phyloP scores from a whole-genome alignment of 352 stramenopile species.

The Phytophthora capsici region DNA sequence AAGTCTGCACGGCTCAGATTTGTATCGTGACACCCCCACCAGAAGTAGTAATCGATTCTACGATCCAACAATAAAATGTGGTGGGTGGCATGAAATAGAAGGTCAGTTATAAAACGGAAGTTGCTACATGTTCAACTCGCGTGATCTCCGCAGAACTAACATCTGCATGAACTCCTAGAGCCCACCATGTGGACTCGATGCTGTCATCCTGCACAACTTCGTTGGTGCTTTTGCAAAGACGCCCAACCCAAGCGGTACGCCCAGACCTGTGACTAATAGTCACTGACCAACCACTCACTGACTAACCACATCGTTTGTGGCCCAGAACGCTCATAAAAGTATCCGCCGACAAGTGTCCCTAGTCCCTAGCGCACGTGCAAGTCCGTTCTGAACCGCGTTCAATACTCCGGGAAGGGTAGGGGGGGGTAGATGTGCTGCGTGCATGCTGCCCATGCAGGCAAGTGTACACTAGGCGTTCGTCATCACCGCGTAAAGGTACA shows the following conservation, averaged over 20 bases:
- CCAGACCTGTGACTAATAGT: constrained; percentile 44
- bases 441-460: constrained; percentile 17
- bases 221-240: constrained; percentile 16
- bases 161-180: neutral
- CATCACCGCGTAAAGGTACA: constrained; percentile 57
- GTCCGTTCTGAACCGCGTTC: constrained; percentile 55
- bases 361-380: constrained; percentile 43
- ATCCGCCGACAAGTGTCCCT: constrained; percentile 52
- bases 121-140: constrained; percentile 2
- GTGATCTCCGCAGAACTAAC: constrained; percentile 2
- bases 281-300: too few species aligned
- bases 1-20: constrained; percentile 7
- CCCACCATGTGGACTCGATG: too few species aligned
- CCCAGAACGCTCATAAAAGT: constrained; percentile 59
- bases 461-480: constrained; percentile 54
- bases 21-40: constrained; percentile 4
- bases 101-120: neutral
- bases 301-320: constrained; percentile 53
- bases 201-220: neutral
- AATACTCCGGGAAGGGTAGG: constrained; percentile 59
- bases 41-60: neutral
- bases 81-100: neutral
- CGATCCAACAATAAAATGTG: neutral
- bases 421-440: constrained; percentile 61
- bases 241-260: constrained; percentile 7